phyloP scores from a whole-genome alignment of 164 flowering plant genomes.

The Vitis rotundifolia region DNA sequence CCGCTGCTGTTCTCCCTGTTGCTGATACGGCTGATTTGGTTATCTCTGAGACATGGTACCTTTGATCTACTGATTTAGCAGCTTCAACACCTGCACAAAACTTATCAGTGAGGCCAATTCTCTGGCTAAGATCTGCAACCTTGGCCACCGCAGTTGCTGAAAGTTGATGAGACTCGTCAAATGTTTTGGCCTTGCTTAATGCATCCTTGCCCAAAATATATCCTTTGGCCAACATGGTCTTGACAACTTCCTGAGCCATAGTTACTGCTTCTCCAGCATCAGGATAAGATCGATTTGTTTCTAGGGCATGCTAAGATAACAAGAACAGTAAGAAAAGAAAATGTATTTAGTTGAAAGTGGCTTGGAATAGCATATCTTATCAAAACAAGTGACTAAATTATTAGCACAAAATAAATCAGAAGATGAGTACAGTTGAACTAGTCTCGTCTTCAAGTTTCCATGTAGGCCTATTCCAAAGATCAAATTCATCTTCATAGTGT shows the following conservation, averaged over 20 bases:
- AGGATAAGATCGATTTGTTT: constrained; percentile 28
- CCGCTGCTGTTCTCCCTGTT: constrained; percentile 63
- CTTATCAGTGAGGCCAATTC: constrained; percentile 69
- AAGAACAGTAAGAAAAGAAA: background rate
- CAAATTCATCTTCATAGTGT: constrained; percentile 43
- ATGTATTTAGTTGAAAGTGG: background rate
- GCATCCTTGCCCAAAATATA: constrained; percentile 65
- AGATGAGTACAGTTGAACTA: constrained; percentile 35
- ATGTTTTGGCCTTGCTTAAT: constrained; percentile 58
- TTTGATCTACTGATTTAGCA: constrained; percentile 61
- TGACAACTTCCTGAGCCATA: constrained; percentile 65
- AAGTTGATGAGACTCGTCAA: constrained; percentile 63
- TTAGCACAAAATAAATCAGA: background rate
- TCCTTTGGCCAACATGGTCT: constrained; percentile 63
- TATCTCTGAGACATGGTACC: constrained; percentile 50
- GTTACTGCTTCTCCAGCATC: constrained; percentile 65
- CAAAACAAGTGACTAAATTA: background rate
- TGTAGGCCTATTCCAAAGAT: constrained; percentile 52
- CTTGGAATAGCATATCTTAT: background rate
- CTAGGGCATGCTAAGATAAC: constrained; percentile 18
- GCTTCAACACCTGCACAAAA: constrained; percentile 66
- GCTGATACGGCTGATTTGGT: constrained; percentile 60
- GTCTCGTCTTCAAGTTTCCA: constrained; percentile 49
- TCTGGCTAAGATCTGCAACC: constrained; percentile 67
- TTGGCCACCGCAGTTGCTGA: constrained; percentile 65